Percentiles rank a stretch among this genome's conserved stretches.
These are phyloP conservation scores for Chaetomium globosum DNA, from an alignment of 2,329 filamentous ascomycete species.

Conservation along the genomic window DNA sequence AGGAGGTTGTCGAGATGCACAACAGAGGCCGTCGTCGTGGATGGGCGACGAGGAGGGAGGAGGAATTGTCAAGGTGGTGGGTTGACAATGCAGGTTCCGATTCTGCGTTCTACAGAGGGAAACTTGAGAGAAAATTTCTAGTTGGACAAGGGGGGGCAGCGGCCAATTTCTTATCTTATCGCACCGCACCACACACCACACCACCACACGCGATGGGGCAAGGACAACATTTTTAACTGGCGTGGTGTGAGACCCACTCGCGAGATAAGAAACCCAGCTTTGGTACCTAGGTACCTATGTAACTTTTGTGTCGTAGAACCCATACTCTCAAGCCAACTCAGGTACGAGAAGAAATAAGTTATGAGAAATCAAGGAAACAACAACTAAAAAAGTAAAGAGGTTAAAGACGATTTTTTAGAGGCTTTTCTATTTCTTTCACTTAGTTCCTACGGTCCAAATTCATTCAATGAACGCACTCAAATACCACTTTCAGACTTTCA, in stretches of 20 bases:
- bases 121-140: conserved; percentile 20
- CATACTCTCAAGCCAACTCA: too few relatives aligned
- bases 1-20: conserved; percentile 15
- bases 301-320: too few relatives aligned
- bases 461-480: too few relatives aligned
- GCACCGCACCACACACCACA: not conserved
- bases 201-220: not conserved
- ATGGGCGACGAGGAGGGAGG: conserved; percentile 3
- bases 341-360: too few relatives aligned
- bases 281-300: too few relatives aligned
- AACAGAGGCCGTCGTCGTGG: conserved; percentile 15
- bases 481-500: too few relatives aligned
- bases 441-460: too few relatives aligned
- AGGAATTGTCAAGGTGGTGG: conserved; percentile 7
- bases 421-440: too few relatives aligned
- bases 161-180: conserved; percentile 17
- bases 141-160: not conserved
- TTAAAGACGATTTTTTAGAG: too few relatives aligned
- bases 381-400: too few relatives aligned
- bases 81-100: not conserved
- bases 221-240: not conserved
- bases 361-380: too few relatives aligned
- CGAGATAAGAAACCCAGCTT: not conserved
- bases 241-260: not conserved
- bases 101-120: not conserved